Base-by-base conservation (phyloP, 352 stramenopile genomes). In the Globisporangium nagaii region DNA sequence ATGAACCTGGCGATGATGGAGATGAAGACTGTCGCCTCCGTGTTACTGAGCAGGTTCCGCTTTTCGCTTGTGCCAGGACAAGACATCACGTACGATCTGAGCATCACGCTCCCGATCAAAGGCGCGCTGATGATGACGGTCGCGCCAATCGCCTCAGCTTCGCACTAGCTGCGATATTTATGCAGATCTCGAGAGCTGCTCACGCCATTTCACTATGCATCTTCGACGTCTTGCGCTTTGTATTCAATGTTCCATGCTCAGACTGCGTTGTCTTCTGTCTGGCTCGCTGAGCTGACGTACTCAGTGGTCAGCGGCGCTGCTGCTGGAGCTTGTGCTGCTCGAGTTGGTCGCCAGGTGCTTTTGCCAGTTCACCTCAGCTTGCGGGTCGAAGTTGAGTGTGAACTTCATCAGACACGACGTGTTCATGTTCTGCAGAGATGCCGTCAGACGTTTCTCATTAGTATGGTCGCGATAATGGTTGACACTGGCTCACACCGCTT, bases 401-500 rank as follows among this genome's bases (percentile, higher is more conserved):
- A 88, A 87, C 66, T 91, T 91, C 73, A 91, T 84, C 34, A 91
- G 57, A 8, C 75, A 76, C 22, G 60, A 63, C 5, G 67, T 68
- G 61, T 89, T 91, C 65, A 91, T 78, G 70, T 71, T 75, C 80
- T 91, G 36, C 10, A 12, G 19, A 1, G 1, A 53, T 12, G 2
- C 53, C 35, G n/a, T n/a, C n/a, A n/a, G n/a, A n/a, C n/a, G n/a
- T n/a, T n/a, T n/a, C n/a, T n/a, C n/a, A n/a, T n/a, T n/a, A n/a
- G n/a, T n/a, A n/a, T n/a, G n/a, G n/a, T n/a, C n/a, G n/a, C n/a
- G n/a, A n/a, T n/a, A n/a, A n/a, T n/a, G n/a, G n/a, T n/a, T n/a
- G n/a, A n/a, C n/a, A n/a, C n/a, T n/a, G n/a, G n/a, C n/a, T n/a
- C n/a, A n/a, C n/a, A n/a, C n/a, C n/a, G n/a, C n/a, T n/a, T n/a